Conservation (phyloP, 495 filamentous ascomycete genomes). For the Lasiosphaeria hispida region DNA sequence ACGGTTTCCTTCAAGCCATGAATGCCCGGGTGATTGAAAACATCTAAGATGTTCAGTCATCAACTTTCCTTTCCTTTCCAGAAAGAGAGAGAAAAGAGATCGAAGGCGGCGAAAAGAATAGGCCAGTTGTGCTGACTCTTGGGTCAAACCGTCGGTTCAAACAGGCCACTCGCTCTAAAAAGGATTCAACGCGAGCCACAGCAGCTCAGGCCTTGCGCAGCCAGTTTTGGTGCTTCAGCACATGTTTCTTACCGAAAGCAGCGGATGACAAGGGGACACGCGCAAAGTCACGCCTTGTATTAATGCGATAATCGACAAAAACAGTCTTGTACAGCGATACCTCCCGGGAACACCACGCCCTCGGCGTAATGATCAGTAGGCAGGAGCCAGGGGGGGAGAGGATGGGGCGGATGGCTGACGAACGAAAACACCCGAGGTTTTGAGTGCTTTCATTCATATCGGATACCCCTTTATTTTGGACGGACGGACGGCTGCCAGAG, state of each 20-base stretch:
- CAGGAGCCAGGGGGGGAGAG: neutral
- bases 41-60: slow-evolving; percentile 55
- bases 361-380: neutral
- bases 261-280: neutral
- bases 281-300: neutral
- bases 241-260: neutral
- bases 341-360: neutral
- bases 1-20: slow-evolving; percentile 75
- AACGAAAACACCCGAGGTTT: neutral
- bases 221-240: neutral
- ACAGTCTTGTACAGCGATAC: slow-evolving; percentile 5
- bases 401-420: neutral
- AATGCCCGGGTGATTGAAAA: slow-evolving; percentile 85
- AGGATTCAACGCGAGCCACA: no score
- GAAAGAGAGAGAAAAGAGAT: no score
- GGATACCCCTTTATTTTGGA: slow-evolving; percentile 9
- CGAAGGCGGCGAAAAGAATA: no score
- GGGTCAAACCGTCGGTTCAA: no score
- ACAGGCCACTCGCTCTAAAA: no score
- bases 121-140: no score
- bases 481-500: no score
- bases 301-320: slow-evolving; percentile 12
- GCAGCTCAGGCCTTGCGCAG: no score
- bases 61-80: neutral
- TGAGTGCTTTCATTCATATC: neutral